A percentile compares a stretch with the other conserved stretches of the same genome.
These are phyloP conservation scores for Teunomyces aglyptinius DNA, from an alignment of 805 yeast genomes.

Conservation along the genomic window DNA sequence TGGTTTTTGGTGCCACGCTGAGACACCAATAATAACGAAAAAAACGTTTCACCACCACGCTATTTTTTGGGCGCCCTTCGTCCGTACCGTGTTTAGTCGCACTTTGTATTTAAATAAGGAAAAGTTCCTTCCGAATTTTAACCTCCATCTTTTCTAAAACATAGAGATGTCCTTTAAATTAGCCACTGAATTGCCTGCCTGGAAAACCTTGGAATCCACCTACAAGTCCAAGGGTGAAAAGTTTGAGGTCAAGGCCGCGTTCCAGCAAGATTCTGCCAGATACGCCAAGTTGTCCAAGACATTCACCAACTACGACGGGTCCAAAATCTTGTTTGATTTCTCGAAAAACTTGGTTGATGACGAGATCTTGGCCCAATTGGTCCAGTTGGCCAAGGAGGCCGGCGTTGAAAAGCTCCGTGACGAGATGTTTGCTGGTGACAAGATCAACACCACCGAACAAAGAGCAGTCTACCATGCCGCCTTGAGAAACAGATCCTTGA, in stretches of 20 bases:
- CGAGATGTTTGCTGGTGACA: slow-evolving; percentile 87
- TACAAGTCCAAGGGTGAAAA: slow-evolving; percentile 68
- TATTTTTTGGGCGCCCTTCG: not conserved
- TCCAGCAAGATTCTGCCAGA: slow-evolving; percentile 70
- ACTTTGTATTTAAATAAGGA: not conserved
- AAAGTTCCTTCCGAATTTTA: not conserved
- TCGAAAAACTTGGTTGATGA: slow-evolving; percentile 92
- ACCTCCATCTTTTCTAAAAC: not conserved
- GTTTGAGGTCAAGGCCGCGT: slow-evolving; percentile 75
- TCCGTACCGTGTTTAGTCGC: not conserved
- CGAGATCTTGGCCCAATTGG: slow-evolving; percentile 64
- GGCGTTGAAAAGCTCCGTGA: slow-evolving; percentile 84
- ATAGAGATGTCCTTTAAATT: slow-evolving; percentile 32
- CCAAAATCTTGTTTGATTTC: slow-evolving; percentile 89
- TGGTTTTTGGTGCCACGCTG: not conserved
- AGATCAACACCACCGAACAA: slow-evolving; percentile 93
- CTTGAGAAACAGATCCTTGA: slow-evolving; percentile 85
- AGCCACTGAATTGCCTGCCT: slow-evolving; percentile 76
- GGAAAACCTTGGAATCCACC: slow-evolving; percentile 72
- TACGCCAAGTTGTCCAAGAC: slow-evolving; percentile 73
- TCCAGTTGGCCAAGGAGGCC: slow-evolving; percentile 86
- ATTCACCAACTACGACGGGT: slow-evolving; percentile 81
- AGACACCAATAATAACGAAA: not conserved
- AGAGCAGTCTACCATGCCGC: slow-evolving; percentile 98
- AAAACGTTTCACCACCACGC: not conserved